A percentile compares a stretch with the other conserved stretches of the same genome.
These are phyloP conservation scores for Echria macrotheca DNA, from an alignment of 495 filamentous ascomycete species.

Conservation along the genomic window DNA sequence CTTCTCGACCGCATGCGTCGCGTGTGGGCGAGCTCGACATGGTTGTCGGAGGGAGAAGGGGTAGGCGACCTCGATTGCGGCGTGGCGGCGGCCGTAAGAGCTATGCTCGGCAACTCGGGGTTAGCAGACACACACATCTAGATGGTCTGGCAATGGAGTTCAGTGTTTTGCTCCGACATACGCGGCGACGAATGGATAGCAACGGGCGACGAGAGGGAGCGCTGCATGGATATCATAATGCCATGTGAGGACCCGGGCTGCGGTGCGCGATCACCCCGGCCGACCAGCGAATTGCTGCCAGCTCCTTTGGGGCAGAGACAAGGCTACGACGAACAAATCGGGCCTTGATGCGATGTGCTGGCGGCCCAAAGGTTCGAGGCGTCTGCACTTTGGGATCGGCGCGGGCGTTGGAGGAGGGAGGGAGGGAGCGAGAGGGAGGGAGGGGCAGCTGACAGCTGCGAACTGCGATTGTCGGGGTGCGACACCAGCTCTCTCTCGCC, in stretches of 20 bases:
- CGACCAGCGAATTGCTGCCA: constrained; percentile 18
- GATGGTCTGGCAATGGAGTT: background rate
- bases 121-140: constrained; percentile 29
- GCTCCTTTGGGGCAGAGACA: constrained; percentile 7
- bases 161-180: constrained; percentile 33
- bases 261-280: constrained; percentile 26
- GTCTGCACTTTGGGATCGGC: too few relatives aligned
- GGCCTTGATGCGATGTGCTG: background rate
- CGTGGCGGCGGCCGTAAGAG: constrained; percentile 27
- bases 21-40: constrained; percentile 37
- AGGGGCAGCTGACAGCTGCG: constrained; percentile 4
- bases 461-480: constrained; percentile 7
- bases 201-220: constrained; percentile 48
- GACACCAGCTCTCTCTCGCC: constrained; percentile 5
- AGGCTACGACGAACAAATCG: constrained; percentile 1
- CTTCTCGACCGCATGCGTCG: constrained; percentile 39
- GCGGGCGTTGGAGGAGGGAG: too few relatives aligned
- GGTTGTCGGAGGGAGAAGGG: constrained; percentile 38
- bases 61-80: constrained; percentile 37
- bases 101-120: constrained; percentile 18
- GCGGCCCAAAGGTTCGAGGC: background rate
- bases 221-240: constrained; percentile 53
- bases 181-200: constrained; percentile 46
- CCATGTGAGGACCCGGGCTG: constrained; percentile 29
- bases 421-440: background rate